Conservation (phyloP, 179 eudicot genomes). For the Heliamphora pulchella region DNA sequence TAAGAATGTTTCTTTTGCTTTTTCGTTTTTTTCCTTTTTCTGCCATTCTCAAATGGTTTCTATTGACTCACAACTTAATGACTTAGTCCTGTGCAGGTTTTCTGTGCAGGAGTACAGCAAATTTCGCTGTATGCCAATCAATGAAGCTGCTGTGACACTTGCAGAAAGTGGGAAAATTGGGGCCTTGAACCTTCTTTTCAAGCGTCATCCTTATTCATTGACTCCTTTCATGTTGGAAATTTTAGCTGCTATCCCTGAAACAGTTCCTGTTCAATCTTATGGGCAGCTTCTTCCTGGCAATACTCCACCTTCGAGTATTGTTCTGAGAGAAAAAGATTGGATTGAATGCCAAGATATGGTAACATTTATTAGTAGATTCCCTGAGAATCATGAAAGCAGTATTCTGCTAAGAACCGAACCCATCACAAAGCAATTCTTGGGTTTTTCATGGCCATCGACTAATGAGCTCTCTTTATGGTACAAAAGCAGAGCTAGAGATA, state of each 20-base stretch:
- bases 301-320: conserved; percentile 58
- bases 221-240: conserved; percentile 63
- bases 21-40: neutral
- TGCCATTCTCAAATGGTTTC: conserved; percentile 17
- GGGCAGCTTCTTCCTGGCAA: conserved; percentile 90
- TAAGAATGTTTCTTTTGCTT: neutral
- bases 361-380: conserved; percentile 32
- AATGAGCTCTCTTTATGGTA: conserved; percentile 70
- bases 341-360: conserved; percentile 84
- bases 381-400: conserved; percentile 37
- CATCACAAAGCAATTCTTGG: conserved; percentile 44
- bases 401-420: conserved; percentile 66
- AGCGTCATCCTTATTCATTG: conserved; percentile 92
- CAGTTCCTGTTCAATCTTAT: conserved; percentile 83
- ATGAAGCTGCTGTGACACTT: conserved; percentile 69
- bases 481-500: conserved; percentile 76
- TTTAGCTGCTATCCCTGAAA: conserved; percentile 89
- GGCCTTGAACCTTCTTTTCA: conserved; percentile 84
- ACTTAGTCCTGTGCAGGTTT: conserved; percentile 63
- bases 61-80: conserved; percentile 45
- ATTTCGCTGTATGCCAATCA: conserved; percentile 61
- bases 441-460: conserved; percentile 69
- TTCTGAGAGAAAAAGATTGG: conserved; percentile 85
- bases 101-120: conserved; percentile 77
- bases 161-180: conserved; percentile 97